A percentile compares a stretch with the other conserved stretches of the same genome.
Conservation (phyloP, 768 basidiomycete species). For the Trametes sanguinea region DNA sequence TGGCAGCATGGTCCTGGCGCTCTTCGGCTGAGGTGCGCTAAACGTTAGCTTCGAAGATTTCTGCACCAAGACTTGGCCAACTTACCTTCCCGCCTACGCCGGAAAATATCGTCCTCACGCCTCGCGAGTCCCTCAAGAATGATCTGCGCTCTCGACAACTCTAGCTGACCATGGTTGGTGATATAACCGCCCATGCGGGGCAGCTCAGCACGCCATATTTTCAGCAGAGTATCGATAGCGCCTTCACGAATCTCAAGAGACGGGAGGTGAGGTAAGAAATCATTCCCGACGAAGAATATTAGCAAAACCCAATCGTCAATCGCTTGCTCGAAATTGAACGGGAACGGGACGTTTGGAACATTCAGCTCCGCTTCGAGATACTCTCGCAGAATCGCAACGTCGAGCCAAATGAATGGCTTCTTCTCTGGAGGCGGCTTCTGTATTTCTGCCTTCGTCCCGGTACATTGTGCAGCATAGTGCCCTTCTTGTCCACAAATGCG, state of each 20-base stretch:
- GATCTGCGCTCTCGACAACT: constrained; percentile 84
- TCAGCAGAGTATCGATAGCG: constrained; percentile 94
- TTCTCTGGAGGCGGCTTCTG: constrained; percentile 71
- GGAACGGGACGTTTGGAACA: constrained; percentile 73
- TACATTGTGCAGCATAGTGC: constrained; percentile 95
- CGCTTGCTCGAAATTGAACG: constrained; percentile 92
- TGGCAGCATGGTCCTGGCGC: constrained; percentile 88
- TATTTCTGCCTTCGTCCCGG: constrained; percentile 69
- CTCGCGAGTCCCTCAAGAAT: constrained; percentile 95
- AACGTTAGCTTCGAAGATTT: background rate
- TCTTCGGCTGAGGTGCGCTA: constrained; percentile 69
- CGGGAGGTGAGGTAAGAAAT: constrained; percentile 97
- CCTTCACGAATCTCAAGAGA: constrained; percentile 99
- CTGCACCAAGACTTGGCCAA: background rate
- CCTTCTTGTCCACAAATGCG: constrained; percentile 94
- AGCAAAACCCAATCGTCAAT: constrained; percentile 99
- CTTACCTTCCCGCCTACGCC: constrained; percentile 84
- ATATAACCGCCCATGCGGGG: constrained; percentile 97
- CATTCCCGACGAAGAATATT: constrained; percentile 99
- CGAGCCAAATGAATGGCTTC: constrained; percentile 99
- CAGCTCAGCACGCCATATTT: constrained; percentile 93
- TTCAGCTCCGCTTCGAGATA: constrained; percentile 97
- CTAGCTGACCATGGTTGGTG: constrained; percentile 89
- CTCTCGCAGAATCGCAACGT: constrained; percentile 93
- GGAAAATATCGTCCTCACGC: constrained; percentile 95